Conservation (phyloP, 139 green algal genomes). For the Mesotaenium endlicherianum region DNA sequence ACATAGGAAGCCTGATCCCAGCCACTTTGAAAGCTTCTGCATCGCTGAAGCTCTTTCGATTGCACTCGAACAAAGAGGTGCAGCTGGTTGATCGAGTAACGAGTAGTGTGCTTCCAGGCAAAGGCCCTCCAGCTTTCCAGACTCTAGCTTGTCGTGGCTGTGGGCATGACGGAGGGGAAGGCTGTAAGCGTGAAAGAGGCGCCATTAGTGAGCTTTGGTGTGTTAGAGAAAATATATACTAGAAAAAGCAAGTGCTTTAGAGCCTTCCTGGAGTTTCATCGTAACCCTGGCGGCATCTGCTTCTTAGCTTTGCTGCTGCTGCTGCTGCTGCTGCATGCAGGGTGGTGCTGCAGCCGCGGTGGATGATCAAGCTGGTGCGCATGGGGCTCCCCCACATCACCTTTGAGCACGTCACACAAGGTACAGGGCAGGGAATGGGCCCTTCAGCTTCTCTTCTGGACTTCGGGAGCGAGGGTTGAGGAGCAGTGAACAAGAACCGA, state of each 20-base stretch:
- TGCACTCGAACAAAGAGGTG: no score
- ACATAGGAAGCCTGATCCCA: no score
- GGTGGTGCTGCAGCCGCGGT: constrained; percentile 19
- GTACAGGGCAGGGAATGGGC: no score
- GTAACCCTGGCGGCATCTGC: neutral
- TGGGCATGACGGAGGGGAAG: neutral
- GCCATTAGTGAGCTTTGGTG: neutral
- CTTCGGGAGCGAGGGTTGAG: no score
- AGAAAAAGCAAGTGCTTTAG: neutral
- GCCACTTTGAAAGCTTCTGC: no score
- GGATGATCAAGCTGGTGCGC: constrained; percentile 9
- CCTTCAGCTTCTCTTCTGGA: no score
- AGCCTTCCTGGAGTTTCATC: neutral
- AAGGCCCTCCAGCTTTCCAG: no score
- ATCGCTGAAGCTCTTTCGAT: no score
- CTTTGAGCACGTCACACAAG: constrained; percentile 21
- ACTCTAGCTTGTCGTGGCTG: neutral
- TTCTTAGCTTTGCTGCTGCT: neutral
- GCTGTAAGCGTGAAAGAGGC: neutral
- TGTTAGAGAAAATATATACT: neutral
- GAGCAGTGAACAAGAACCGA: no score
- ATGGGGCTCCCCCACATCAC: neutral
- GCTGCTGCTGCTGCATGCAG: neutral
- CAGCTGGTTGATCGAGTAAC: no score
- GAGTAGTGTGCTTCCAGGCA: no score